A percentile compares a stretch with the other conserved stretches of the same genome.
Evolutionary conservation across 176 grass and related monocot species (phyloP).

Genomic region (Chrysopogon serrulatus): DNA sequence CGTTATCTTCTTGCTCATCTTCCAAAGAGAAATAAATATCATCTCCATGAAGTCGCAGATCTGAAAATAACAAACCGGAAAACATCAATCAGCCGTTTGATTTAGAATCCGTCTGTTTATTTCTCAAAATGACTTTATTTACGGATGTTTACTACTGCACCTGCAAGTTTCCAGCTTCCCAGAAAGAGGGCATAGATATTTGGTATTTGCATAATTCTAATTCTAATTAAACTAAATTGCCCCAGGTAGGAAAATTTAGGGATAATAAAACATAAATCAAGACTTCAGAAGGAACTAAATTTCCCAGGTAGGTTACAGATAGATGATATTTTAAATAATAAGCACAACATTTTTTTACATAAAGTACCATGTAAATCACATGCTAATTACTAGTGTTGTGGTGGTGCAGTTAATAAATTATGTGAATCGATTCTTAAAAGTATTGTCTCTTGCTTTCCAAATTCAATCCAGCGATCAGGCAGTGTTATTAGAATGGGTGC

Average conservation of each 20-base stretch:
- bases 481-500: conserved; percentile 1
- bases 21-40: conserved; percentile 96
- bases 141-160: not conserved
- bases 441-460: too few relatives aligned
- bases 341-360: not conserved
- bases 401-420: not conserved
- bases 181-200: not conserved
- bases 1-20: conserved; percentile 75
- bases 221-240: not conserved
- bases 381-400: not conserved
- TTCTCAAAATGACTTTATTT: not conserved
- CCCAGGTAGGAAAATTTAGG: not conserved
- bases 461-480: not conserved
- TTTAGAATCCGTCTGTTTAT: not conserved
- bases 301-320: not conserved
- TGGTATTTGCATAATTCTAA: not conserved
- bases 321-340: not conserved
- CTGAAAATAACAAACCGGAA: conserved; percentile 44
- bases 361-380: not conserved
- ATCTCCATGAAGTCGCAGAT: conserved; percentile 93
- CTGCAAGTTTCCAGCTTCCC: not conserved
- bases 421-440: not conserved
- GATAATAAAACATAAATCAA: not conserved
- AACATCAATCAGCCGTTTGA: not conserved
- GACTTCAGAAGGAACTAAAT: not conserved